Base-by-base conservation (phyloP, 352 stramenopile genomes). In the Globisporangium paddicum region DNA sequence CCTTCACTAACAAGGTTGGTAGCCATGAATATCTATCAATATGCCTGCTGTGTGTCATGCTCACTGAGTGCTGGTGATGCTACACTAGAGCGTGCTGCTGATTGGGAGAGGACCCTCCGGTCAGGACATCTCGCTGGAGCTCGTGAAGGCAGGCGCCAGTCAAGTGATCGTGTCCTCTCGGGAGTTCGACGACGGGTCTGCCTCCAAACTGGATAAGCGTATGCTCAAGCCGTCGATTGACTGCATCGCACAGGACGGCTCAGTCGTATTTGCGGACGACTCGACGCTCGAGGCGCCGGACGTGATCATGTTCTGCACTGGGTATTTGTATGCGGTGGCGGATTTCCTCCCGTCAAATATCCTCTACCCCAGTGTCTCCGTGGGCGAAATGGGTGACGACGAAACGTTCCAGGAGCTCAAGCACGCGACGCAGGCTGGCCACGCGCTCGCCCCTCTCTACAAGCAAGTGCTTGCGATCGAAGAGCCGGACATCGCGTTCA, bases 401-500 rank as follows among this genome's bases (percentile, higher is more conserved):
- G 45, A 57, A 21, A 50, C 77, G 1, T 13, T 70, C 11, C 38
- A 50, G 7, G 77, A 76, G 8, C 60, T 93, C 26, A 32, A 75
- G 32, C 42, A 50, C 1, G 77, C 59, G 3, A 75, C 72, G 3
- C 41, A 40, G n/a, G 69, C 66, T 14, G 60, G 68, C 37, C 60
- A 58, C 21, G 73, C 67, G 23, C 68, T 93, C 18, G 79, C 79
- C 19, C 83, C 83, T 6, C 61, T 93, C 23, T 90, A 89, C 68
- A 87, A 89, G 58, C 77, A 93, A 25, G 55, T 93, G 40, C 82
- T 93, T 66, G 75, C 79, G 28, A 89, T 91, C 21, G 81, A 90
- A 60, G 80, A 91, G 35, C 73, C 83, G 5, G 81, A 85, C 45
- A 54, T 86, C 18, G 83, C 74, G 28, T 91, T 93, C 55, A 60